These are phyloP conservation scores for Kandelia obovata DNA, from an alignment of 345 rosid genomes.

Conservation along the genomic window DNA sequence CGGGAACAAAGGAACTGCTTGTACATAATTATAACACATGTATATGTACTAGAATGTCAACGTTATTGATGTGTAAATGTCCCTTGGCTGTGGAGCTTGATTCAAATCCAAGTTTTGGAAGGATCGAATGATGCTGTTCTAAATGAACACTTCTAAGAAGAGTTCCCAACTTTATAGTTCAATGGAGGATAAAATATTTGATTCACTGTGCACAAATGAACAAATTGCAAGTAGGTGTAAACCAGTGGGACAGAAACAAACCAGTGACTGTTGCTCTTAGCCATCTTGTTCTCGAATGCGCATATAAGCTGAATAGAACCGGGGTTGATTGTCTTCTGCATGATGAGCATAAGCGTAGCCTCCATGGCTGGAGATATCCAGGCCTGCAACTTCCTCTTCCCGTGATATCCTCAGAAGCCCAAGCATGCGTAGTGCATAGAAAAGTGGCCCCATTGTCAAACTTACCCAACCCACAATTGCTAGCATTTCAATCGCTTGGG, in stretches of 20 bases:
- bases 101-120: not conserved
- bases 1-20: not conserved
- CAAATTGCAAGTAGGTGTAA: too few relatives aligned
- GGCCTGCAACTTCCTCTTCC: constrained; percentile 54
- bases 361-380: constrained; percentile 59
- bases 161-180: not conserved
- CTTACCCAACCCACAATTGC: constrained; percentile 49
- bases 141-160: not conserved
- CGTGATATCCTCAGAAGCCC: constrained; percentile 39
- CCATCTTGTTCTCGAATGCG: constrained; percentile 28
- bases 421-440: constrained; percentile 46
- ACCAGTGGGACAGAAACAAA: not conserved
- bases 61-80: constrained; percentile 16
- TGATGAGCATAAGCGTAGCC: constrained; percentile 47
- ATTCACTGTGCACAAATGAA: too few relatives aligned
- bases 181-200: not conserved
- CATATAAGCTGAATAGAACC: constrained; percentile 31
- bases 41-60: not conserved
- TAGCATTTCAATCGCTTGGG: constrained; percentile 42
- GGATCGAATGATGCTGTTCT: not conserved
- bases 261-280: not conserved
- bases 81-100: not conserved
- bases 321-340: constrained; percentile 36
- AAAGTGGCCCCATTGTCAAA: constrained; percentile 54
- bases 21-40: constrained; percentile 9